Evolutionary conservation across 1,139 yeast genomes (phyloP).

Genomic region (Kluyveromyces marxianus): DNA sequence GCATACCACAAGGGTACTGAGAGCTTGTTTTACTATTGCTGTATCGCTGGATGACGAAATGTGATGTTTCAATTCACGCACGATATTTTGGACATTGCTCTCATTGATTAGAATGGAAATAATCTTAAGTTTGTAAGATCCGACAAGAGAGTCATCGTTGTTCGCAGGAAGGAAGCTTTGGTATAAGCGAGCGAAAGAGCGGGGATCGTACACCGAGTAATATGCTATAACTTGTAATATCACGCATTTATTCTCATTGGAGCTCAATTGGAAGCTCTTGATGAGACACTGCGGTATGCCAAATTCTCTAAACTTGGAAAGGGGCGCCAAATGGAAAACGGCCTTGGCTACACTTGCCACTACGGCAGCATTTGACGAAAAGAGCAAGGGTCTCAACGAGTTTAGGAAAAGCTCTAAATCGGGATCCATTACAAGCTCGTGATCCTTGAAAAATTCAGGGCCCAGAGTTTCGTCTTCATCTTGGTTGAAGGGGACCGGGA

Average conservation of each 20-base stretch:
- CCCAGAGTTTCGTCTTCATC: conserved; percentile 33
- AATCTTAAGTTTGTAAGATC: conserved; percentile 55
- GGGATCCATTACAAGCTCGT: conserved; percentile 40
- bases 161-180: conserved; percentile 56
- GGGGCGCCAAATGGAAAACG: conserved; percentile 47
- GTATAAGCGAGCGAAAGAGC: conserved; percentile 41
- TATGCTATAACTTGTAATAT: conserved; percentile 39
- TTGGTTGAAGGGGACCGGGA: conserved; percentile 38
- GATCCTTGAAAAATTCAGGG: conserved; percentile 19
- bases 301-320: conserved; percentile 40
- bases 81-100: conserved; percentile 42
- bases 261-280: conserved; percentile 25
- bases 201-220: conserved; percentile 37
- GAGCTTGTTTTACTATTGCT: conserved; percentile 44
- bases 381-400: conserved; percentile 39
- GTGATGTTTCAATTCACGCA: conserved; percentile 64
- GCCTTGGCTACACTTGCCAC: conserved; percentile 55
- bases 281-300: conserved; percentile 44
- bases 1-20: conserved; percentile 50
- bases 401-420: conserved; percentile 52
- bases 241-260: conserved; percentile 32
- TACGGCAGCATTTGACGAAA: conserved; percentile 52
- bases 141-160: conserved; percentile 41
- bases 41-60: conserved; percentile 38
- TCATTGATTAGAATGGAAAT: conserved; percentile 51